phyloP scores from a whole-genome alignment of 257 asterid species.

The Rubia yunnanensis region DNA sequence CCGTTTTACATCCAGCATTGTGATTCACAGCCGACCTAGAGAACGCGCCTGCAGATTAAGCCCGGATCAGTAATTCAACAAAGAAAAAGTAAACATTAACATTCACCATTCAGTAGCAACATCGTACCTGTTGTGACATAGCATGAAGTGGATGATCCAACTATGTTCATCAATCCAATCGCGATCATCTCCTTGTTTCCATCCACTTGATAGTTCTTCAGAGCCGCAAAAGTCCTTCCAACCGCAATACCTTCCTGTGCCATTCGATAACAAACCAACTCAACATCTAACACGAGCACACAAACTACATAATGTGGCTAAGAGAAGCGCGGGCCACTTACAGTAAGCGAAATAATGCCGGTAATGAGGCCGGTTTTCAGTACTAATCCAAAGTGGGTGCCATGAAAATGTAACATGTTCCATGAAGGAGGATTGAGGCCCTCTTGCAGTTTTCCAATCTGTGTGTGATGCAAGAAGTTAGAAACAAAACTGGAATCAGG shows the following conservation, averaged over 20 bases:
- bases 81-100: background rate
- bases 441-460: conserved; percentile 77
- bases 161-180: conserved; percentile 74
- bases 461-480: background rate
- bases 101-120: background rate
- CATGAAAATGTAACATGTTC: conserved; percentile 74
- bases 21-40: conserved; percentile 93
- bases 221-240: conserved; percentile 88
- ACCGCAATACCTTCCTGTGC: conserved; percentile 89
- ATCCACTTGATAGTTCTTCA: conserved; percentile 86
- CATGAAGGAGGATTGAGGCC: conserved; percentile 86
- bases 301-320: too few species aligned
- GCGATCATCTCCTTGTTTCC: conserved; percentile 97
- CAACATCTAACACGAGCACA: background rate
- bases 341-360: conserved; percentile 86
- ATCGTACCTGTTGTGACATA: conserved; percentile 69
- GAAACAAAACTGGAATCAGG: too few species aligned
- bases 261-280: background rate
- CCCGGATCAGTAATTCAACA: background rate
- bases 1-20: conserved; percentile 87
- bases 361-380: conserved; percentile 74
- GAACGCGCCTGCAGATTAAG: conserved; percentile 46
- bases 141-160: conserved; percentile 84
- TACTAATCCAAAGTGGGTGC: conserved; percentile 49
- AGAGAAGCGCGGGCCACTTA: conserved; percentile 7